Conservation (phyloP, 2,329 filamentous ascomycete genomes). For the Paramyrothecium roridum region DNA sequence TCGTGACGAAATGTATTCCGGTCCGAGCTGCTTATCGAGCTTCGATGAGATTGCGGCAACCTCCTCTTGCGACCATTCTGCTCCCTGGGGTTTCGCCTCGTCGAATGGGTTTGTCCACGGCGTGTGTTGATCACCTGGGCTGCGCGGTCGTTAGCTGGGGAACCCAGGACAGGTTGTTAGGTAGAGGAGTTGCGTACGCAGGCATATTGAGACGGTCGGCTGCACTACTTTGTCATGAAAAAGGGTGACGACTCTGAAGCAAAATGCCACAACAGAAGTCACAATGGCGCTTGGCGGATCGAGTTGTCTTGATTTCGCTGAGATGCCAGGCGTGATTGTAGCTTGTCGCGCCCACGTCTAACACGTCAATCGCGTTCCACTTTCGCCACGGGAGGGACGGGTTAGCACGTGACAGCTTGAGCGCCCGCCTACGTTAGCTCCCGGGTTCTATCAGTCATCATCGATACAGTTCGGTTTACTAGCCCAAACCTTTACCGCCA, state of each 20-base stretch:
- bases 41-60: conserved; percentile 84
- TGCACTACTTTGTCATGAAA: conserved; percentile 18
- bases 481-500: no score
- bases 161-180: neutral
- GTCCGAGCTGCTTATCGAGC: conserved; percentile 89
- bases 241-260: neutral
- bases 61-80: conserved; percentile 82
- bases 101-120: conserved; percentile 75
- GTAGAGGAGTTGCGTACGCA: conserved; percentile 32
- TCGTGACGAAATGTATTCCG: conserved; percentile 90
- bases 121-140: conserved; percentile 64
- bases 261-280: no score
- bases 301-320: no score
- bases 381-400: no score
- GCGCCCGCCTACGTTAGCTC: no score
- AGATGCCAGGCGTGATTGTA: no score
- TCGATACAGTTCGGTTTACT: no score
- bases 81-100: conserved; percentile 64
- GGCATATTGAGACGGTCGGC: conserved; percentile 31
- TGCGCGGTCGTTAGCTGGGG: conserved; percentile 29
- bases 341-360: no score
- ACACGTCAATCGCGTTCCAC: no score
- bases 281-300: no score
- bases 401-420: no score
- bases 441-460: no score